phyloP scores from a whole-genome alignment of 345 rosid genomes.

The Pistacia integerrima region DNA sequence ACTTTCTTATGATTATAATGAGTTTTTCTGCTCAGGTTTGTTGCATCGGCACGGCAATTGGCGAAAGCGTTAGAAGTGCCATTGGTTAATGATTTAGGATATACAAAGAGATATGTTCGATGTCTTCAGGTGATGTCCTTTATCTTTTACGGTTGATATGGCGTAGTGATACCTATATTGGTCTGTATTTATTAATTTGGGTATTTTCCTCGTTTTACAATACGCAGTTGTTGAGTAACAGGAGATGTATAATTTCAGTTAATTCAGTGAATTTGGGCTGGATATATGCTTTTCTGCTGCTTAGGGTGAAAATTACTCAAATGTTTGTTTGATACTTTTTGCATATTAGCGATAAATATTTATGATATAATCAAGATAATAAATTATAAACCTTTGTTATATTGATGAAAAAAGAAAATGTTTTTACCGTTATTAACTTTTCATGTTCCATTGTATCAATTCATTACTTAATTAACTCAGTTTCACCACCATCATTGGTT shows the following conservation, averaged over 20 bases:
- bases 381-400: background rate
- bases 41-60: slow-evolving; percentile 93
- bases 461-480: background rate
- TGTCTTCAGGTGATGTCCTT: slow-evolving; percentile 84
- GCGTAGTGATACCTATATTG: background rate
- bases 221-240: background rate
- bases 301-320: background rate
- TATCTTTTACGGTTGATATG: background rate
- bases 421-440: background rate
- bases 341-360: background rate
- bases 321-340: background rate
- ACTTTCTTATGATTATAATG: slow-evolving; percentile 12
- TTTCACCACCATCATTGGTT: background rate
- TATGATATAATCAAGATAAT: background rate
- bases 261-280: background rate
- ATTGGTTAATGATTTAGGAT: slow-evolving; percentile 96
- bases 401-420: background rate
- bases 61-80: slow-evolving; percentile 98
- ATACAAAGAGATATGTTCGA: slow-evolving; percentile 96
- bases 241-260: background rate
- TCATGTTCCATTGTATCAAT: background rate
- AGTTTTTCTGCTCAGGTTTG: slow-evolving; percentile 63
- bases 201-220: background rate
- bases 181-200: background rate
- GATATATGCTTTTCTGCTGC: background rate